A percentile compares a stretch with the other conserved stretches of the same genome.
phyloP scores from a whole-genome alignment of 371 early-diverging fungal species.

The Mortierella sp. region DNA sequence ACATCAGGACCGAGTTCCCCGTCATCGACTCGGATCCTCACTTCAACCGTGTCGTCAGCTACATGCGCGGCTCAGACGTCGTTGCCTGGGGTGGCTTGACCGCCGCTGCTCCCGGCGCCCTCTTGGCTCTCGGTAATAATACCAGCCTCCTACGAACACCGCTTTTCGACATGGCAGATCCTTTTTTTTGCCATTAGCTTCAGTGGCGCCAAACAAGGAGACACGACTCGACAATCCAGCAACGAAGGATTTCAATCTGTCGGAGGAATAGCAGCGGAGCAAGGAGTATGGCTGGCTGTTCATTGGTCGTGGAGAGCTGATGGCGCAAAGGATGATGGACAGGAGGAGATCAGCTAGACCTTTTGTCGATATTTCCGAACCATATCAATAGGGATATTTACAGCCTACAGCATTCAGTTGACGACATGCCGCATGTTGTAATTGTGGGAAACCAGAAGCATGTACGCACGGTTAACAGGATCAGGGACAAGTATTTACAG shows the following conservation, averaged over 20 bases:
- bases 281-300: neutral
- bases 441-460: neutral
- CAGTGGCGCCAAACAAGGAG: neutral
- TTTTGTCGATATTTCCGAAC: neutral
- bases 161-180: neutral
- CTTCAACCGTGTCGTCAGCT: constrained; percentile 88
- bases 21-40: constrained; percentile 85
- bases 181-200: neutral
- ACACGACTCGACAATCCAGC: neutral
- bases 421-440: neutral
- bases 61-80: constrained; percentile 90
- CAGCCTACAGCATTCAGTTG: neutral
- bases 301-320: neutral
- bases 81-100: constrained; percentile 77
- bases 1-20: constrained; percentile 69
- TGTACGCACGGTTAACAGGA: no score
- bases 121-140: constrained; percentile 80
- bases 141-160: neutral
- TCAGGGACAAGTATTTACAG: no score
- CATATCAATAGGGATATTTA: neutral
- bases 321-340: neutral
- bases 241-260: neutral
- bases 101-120: constrained; percentile 80
- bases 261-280: neutral
- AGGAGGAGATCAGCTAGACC: neutral